These are phyloP conservation scores for Nannizziopsis barbatae DNA, from an alignment of 2,329 filamentous ascomycete species.

Conservation along the genomic window DNA sequence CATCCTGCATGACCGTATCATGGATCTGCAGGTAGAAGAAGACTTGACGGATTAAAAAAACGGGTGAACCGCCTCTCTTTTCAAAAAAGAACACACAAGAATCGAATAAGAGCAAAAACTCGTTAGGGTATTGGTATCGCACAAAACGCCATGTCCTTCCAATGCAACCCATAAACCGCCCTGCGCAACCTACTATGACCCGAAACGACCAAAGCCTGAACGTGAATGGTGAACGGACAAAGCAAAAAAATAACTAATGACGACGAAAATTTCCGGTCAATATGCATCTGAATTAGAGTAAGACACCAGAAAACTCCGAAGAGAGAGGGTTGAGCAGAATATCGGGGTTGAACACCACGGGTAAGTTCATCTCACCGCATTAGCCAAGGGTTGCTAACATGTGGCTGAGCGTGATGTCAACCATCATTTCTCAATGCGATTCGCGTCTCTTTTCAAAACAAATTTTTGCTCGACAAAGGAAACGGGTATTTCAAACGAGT, in stretches of 20 bases:
- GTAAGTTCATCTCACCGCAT: neutral
- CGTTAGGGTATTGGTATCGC: constrained; percentile 6
- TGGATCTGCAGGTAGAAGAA: neutral
- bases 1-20: neutral
- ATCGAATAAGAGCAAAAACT: constrained; percentile 4
- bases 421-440: neutral
- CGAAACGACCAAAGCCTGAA: constrained; percentile 3
- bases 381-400: neutral
- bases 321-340: neutral
- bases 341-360: neutral
- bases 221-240: neutral
- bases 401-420: neutral
- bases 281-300: neutral
- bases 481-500: constrained; percentile 3
- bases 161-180: constrained; percentile 4
- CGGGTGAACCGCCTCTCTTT: neutral
- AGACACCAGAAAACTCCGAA: neutral
- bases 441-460: neutral
- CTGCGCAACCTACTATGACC: constrained; percentile 2
- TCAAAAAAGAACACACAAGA: constrained; percentile 6
- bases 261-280: neutral
- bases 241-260: constrained; percentile 2
- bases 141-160: constrained; percentile 8
- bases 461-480: neutral
- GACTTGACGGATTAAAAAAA: neutral